phyloP scores from a whole-genome alignment of 768 basidiomycete species.

The Amanita inopinata region DNA sequence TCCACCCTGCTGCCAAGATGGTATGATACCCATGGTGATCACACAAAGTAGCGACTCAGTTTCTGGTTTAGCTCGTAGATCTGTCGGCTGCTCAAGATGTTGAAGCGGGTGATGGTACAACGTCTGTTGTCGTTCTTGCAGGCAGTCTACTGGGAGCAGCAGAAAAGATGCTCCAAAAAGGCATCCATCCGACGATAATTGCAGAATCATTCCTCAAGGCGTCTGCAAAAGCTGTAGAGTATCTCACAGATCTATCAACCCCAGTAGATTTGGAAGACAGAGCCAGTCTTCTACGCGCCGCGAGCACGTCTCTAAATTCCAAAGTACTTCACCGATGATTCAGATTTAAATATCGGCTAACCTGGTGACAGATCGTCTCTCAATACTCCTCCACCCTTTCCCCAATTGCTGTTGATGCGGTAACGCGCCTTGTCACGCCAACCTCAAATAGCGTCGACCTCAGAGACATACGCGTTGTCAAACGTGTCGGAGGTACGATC shows the following conservation, averaged over 20 bases:
- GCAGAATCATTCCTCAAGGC: conserved; percentile 94
- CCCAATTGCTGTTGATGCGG: conserved; percentile 97
- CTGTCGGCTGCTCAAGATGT: conserved; percentile 96
- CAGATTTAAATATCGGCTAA: conserved; percentile 1
- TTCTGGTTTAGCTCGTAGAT: conserved; percentile 72
- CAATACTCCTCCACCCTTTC: conserved; percentile 97
- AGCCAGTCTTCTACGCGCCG: conserved; percentile 78
- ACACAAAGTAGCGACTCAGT: conserved; percentile 9
- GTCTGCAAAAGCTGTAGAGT: conserved; percentile 88
- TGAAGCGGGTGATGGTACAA: conserved; percentile 98
- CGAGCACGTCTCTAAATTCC: conserved; percentile 92
- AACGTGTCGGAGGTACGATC: conserved; percentile 98
- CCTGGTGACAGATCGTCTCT: conserved; percentile 73
- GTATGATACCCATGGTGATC: conserved; percentile 27
- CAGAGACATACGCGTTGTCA: conserved; percentile 91
- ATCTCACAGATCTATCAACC: conserved; percentile 83
- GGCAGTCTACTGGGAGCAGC: conserved; percentile 90
- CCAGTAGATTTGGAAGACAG: conserved; percentile 89
- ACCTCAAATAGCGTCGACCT: conserved; percentile 94
- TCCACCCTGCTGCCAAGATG: conserved; percentile 99
- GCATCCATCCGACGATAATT: conserved; percentile 95
- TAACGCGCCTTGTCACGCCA: conserved; percentile 81
- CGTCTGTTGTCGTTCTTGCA: conserved; percentile 93
- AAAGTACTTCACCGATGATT: conserved; percentile 45
- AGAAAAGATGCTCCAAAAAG: conserved; percentile 93